Evolutionary conservation across 208 protist genomes (phyloP).

Genomic region (Lotmaria passim): DNA sequence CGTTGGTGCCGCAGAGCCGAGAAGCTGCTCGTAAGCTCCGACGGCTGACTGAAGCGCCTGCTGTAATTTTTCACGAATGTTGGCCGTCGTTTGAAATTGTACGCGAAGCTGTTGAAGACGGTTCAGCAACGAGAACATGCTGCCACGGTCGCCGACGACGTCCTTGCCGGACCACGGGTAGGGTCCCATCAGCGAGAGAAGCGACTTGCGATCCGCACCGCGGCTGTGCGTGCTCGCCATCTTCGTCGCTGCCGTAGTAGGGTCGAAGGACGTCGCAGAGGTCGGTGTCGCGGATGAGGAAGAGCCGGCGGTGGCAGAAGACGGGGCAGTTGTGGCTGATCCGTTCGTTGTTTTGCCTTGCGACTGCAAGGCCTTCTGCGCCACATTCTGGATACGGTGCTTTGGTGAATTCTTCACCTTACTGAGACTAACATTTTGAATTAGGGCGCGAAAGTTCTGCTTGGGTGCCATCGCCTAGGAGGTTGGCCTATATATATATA

Average conservation of each 20-base stretch:
- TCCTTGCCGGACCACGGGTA: constrained; percentile 1
- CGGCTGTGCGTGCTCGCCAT: not conserved
- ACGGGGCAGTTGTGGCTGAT: not conserved
- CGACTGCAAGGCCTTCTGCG: constrained; percentile 5
- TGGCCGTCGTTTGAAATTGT: constrained; percentile 25
- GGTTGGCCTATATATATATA: no score
- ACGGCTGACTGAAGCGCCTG: constrained; percentile 20
- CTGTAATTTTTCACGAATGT: constrained; percentile 23
- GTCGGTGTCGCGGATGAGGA: not conserved
- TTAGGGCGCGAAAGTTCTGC: constrained; percentile 33
- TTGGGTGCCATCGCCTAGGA: constrained; percentile 23
- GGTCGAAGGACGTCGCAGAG: not conserved
- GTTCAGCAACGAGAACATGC: constrained; percentile 4
- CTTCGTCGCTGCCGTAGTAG: not conserved
- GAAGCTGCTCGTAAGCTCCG: constrained; percentile 19
- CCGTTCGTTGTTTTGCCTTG: not conserved
- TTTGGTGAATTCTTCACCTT: constrained; percentile 36
- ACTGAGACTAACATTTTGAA: constrained; percentile 37
- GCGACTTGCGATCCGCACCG: not conserved
- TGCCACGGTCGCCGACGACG: not conserved
- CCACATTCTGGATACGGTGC: constrained; percentile 31
- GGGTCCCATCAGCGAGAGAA: not conserved
- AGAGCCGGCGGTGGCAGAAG: no score
- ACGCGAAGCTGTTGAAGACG: constrained; percentile 25
- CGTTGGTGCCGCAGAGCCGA: constrained; percentile 5